Evolutionary conservation across 768 basidiomycete species (phyloP).

Genomic region (Podaxis sp.): DNA sequence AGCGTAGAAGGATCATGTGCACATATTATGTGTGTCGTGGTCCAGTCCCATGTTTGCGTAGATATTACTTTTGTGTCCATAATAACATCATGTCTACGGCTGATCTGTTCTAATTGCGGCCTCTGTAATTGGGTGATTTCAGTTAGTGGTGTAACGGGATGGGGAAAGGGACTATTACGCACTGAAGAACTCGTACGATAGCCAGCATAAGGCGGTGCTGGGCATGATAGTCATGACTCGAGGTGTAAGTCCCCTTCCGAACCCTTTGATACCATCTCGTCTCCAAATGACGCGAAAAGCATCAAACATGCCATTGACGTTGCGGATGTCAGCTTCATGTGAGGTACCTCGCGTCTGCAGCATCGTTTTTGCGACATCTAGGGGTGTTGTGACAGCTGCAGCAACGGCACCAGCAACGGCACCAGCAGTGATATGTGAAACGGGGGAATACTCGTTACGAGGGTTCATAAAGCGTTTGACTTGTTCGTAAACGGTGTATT

Average conservation of each 20-base stretch:
- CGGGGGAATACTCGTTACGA: constrained; percentile 81
- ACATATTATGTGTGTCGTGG: constrained; percentile 3
- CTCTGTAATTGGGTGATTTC: constrained; percentile 35
- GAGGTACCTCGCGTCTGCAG: constrained; percentile 93
- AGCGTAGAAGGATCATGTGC: not conserved
- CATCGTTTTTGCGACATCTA: constrained; percentile 97
- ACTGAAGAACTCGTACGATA: constrained; percentile 99
- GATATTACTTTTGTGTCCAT: constrained; percentile 7
- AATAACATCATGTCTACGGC: constrained; percentile 8
- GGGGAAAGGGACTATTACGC: constrained; percentile 31
- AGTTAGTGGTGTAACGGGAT: constrained; percentile 9
- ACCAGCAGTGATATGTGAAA: constrained; percentile 88
- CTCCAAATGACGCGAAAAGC: constrained; percentile 86
- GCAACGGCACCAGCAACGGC: constrained; percentile 92
- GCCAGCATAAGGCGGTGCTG: constrained; percentile 95
- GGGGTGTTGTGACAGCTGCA: constrained; percentile 91
- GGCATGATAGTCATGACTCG: constrained; percentile 95
- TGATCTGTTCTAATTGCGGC: constrained; percentile 57
- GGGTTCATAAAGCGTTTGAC: constrained; percentile 87
- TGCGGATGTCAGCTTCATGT: constrained; percentile 79
- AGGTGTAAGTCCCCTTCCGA: constrained; percentile 83
- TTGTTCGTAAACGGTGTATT: constrained; percentile 95
- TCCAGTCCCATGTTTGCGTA: not conserved
- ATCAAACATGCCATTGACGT: constrained; percentile 78
- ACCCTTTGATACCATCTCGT: constrained; percentile 82